Percentiles rank a stretch among this genome's conserved stretches.
phyloP scores from a whole-genome alignment of 768 basidiomycete species.

The Favolaschia claudopus region DNA sequence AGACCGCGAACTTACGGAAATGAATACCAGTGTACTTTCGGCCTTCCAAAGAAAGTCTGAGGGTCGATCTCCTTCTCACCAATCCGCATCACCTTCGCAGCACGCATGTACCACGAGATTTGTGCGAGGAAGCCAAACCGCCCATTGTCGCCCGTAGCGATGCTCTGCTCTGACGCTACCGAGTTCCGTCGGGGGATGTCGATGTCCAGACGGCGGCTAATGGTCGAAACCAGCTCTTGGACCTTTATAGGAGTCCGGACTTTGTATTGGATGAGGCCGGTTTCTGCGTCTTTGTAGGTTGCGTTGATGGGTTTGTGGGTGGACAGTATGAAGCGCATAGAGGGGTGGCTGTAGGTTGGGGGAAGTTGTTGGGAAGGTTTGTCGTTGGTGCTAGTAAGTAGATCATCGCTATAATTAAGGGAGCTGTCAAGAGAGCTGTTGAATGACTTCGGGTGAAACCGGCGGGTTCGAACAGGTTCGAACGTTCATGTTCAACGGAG shows the following conservation, averaged over 20 bases:
- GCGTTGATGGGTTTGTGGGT: conserved; percentile 17
- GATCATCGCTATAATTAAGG: no score
- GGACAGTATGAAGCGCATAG: conserved; percentile 14
- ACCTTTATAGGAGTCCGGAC: conserved; percentile 12
- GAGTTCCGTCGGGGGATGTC: conserved; percentile 17
- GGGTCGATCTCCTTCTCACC: conserved; percentile 13
- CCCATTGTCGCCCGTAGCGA: neutral
- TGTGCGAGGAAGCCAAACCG: conserved; percentile 13
- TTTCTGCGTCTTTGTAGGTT: conserved; percentile 7
- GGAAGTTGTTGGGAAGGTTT: no score
- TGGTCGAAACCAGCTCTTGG: conserved; percentile 12
- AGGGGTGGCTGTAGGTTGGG: no score
- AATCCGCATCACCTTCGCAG: conserved; percentile 3
- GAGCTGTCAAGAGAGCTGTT: no score
- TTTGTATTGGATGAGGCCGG: conserved; percentile 14
- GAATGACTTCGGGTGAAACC: no score
- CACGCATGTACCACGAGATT: conserved; percentile 5
- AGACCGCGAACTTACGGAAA: neutral
- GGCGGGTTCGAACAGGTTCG: no score
- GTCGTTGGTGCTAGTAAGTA: no score
- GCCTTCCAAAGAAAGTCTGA: conserved; percentile 9
- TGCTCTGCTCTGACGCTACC: neutral
- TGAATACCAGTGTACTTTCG: neutral
- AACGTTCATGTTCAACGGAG: no score
- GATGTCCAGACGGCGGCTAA: conserved; percentile 14